These are phyloP conservation scores for Cadophora sp. DNA, from an alignment of 2,329 filamentous ascomycete genomes.

Conservation along the genomic window DNA sequence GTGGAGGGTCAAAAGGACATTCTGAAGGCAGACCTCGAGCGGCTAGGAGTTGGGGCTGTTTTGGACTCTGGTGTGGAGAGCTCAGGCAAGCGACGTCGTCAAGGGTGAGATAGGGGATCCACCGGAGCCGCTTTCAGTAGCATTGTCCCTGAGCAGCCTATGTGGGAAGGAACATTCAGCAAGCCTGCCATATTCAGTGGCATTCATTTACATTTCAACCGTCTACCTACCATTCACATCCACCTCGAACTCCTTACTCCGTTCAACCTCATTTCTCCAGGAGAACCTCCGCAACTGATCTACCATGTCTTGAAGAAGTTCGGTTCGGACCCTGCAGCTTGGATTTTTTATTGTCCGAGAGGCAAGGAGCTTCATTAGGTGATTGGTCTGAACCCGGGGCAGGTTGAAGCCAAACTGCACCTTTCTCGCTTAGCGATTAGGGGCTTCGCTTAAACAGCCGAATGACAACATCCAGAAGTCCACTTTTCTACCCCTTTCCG, in stretches of 20 bases:
- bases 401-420: background rate
- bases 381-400: background rate
- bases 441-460: background rate
- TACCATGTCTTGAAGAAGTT: background rate
- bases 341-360: background rate
- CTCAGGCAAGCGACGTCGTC: background rate
- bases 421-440: background rate
- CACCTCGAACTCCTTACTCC: background rate
- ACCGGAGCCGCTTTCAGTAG: background rate
- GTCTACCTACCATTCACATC: background rate
- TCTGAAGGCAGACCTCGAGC: background rate
- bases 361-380: background rate
- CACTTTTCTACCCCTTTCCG: background rate
- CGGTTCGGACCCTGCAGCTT: background rate
- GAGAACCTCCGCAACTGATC: background rate
- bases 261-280: background rate
- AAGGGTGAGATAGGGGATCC: conserved; percentile 1
- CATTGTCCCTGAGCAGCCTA: background rate
- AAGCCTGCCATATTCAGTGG: background rate
- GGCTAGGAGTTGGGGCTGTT: background rate
- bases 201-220: background rate
- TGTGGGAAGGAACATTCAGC: background rate
- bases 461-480: background rate
- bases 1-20: background rate
- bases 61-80: background rate